Evolutionary conservation across 371 early-diverging fungal genomes (phyloP).

Genomic region (Lichtheimia ramosa): DNA sequence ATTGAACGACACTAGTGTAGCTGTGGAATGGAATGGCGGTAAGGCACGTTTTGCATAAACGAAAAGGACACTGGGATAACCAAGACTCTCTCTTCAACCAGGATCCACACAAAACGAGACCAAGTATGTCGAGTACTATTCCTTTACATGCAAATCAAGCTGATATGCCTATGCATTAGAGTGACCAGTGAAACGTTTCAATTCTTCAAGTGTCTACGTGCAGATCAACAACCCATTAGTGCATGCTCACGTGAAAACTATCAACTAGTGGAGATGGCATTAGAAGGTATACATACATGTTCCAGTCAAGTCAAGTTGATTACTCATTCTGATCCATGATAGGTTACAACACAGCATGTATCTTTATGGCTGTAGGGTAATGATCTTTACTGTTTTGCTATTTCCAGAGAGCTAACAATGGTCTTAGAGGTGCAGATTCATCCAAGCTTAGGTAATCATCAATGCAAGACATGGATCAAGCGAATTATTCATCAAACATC

Average conservation of each 20-base stretch:
- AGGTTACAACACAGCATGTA: slow-evolving; percentile 9
- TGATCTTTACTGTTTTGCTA: background rate
- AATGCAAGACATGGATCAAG: background rate
- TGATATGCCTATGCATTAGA: background rate
- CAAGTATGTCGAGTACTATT: too few species aligned
- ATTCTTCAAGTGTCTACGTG: background rate
- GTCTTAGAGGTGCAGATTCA: background rate
- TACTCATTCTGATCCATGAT: background rate
- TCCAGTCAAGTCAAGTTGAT: background rate
- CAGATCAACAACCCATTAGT: background rate
- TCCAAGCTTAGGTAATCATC: background rate
- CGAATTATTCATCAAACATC: background rate
- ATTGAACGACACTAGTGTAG: too few species aligned
- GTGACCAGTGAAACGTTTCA: background rate
- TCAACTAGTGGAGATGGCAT: slow-evolving; percentile 5
- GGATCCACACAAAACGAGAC: too few species aligned
- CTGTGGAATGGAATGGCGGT: too few species aligned
- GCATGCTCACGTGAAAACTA: slow-evolving; percentile 5
- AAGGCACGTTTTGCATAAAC: too few species aligned
- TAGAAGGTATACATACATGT: slow-evolving; percentile 1
- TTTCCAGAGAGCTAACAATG: background rate
- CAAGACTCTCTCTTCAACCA: too few species aligned
- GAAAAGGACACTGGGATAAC: too few species aligned
- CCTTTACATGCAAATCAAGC: too few species aligned
- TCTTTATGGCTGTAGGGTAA: slow-evolving; percentile 5